A percentile compares a stretch with the other conserved stretches of the same genome.
These are phyloP conservation scores for Zasmidium angulare DNA, from an alignment of 2,329 filamentous ascomycete species.

Conservation along the genomic window DNA sequence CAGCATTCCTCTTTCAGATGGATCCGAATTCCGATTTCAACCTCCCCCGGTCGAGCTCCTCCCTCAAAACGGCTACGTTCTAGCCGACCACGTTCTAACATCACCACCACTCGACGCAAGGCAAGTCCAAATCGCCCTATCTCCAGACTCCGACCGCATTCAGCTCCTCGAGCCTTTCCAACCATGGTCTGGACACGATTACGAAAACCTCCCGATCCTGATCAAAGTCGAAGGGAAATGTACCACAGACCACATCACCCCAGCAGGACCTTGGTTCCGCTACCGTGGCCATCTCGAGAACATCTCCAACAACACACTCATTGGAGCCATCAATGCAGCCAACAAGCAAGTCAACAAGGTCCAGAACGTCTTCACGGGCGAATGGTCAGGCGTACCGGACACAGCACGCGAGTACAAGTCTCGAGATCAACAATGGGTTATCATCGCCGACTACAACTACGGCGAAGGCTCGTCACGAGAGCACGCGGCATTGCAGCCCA, in stretches of 20 bases:
- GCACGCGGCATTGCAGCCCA: constrained; percentile 84
- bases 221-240: constrained; percentile 98
- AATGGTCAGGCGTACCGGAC: constrained; percentile 71
- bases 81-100: constrained; percentile 72
- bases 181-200: constrained; percentile 72
- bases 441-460: constrained; percentile 97
- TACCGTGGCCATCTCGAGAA: constrained; percentile 99
- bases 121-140: constrained; percentile 70
- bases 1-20: constrained; percentile 73
- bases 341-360: constrained; percentile 91
- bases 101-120: constrained; percentile 71
- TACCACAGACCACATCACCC: constrained; percentile 98
- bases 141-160: constrained; percentile 84
- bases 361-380: constrained; percentile 75
- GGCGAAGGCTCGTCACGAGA: constrained; percentile 87
- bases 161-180: constrained; percentile 88
- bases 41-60: constrained; percentile 65
- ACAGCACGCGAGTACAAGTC: constrained; percentile 82
- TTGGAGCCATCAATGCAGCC: constrained; percentile 87
- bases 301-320: constrained; percentile 95
- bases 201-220: constrained; percentile 77
- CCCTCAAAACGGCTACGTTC: constrained; percentile 73
- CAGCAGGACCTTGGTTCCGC: constrained; percentile 95
- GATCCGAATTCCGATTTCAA: constrained; percentile 77
- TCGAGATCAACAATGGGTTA: constrained; percentile 76